Conservation (phyloP, 1,284 basidiomycete species). For the Fomes fomentarius region DNA sequence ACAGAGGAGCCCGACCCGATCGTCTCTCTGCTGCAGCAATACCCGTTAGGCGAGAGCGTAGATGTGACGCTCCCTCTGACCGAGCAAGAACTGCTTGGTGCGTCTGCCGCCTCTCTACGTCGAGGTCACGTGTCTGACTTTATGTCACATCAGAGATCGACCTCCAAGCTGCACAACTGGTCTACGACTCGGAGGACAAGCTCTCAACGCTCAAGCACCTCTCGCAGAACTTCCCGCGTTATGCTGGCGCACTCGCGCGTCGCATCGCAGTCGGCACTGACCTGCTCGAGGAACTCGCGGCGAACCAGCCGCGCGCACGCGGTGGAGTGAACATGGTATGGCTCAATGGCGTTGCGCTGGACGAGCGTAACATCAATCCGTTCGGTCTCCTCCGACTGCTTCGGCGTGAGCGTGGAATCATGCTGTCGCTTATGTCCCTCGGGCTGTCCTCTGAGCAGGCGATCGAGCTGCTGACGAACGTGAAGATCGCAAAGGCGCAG, state of each 20-base stretch:
- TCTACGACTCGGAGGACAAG: slow-evolving; percentile 52
- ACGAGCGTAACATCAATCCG: slow-evolving; percentile 68
- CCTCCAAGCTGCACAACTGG: slow-evolving; percentile 72
- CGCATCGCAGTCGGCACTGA: slow-evolving; percentile 57
- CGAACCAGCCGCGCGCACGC: slow-evolving; percentile 57
- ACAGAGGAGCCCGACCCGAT: slow-evolving; percentile 46
- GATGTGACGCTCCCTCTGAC: slow-evolving; percentile 64
- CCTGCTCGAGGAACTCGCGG: slow-evolving; percentile 60
- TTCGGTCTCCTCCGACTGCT: slow-evolving; percentile 76
- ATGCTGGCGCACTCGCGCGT: slow-evolving; percentile 72
- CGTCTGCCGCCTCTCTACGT: slow-evolving; percentile 24
- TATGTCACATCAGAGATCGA: slow-evolving; percentile 68
- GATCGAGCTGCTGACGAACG: slow-evolving; percentile 72
- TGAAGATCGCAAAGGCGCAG: slow-evolving; percentile 54
- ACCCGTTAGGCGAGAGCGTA: slow-evolving; percentile 54
- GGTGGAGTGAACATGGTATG: slow-evolving; percentile 65
- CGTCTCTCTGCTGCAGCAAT: slow-evolving; percentile 52
- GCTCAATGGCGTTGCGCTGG: slow-evolving; percentile 77
- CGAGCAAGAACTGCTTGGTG: slow-evolving; percentile 62
- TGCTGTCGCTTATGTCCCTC: slow-evolving; percentile 61
- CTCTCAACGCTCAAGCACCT: slow-evolving; percentile 71
- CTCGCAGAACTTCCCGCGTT: slow-evolving; percentile 88
- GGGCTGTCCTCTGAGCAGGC: slow-evolving; percentile 70
- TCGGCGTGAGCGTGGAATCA: slow-evolving; percentile 72
- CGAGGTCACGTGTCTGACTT: too few species aligned